phyloP scores from a whole-genome alignment of 2,329 filamentous ascomycete genomes.

The Colletotrichum endophyticum region DNA sequence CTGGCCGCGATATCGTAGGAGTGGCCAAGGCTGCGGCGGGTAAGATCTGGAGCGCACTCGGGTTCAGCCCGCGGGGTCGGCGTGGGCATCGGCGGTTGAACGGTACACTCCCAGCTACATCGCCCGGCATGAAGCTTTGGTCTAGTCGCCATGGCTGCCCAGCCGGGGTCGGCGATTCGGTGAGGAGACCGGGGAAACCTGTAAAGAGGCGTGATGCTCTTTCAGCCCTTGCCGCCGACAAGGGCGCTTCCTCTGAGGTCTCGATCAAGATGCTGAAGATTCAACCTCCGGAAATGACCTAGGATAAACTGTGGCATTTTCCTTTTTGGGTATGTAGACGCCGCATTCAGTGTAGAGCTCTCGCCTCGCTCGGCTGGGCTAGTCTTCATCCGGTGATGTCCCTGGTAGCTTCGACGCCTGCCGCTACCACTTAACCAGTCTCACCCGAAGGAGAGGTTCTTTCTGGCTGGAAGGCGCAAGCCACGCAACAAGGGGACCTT shows the following conservation, averaged over 20 bases:
- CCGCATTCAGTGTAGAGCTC: background rate
- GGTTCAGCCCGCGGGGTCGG: background rate
- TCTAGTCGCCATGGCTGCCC: background rate
- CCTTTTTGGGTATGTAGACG: background rate
- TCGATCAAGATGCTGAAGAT: background rate
- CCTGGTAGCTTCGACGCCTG: background rate
- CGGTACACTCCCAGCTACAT: rapidly evolving
- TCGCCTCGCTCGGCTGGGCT: background rate
- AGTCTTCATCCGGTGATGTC: background rate
- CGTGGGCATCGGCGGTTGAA: background rate
- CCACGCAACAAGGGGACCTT: background rate
- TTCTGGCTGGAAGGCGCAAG: background rate
- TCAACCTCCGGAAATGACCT: background rate
- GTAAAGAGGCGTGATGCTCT: background rate
- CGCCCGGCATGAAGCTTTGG: background rate
- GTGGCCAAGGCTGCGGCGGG: rapidly evolving
- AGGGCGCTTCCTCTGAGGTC: background rate
- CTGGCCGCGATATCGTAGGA: background rate
- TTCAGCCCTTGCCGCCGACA: background rate
- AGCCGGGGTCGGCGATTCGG: background rate
- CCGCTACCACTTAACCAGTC: background rate
- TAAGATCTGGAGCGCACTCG: rapidly evolving
- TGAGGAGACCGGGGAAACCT: background rate
- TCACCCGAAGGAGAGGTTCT: background rate
- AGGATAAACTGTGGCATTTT: background rate